phyloP scores from a whole-genome alignment of 1,284 basidiomycete genomes.

The Moesziomyces aphidis region DNA sequence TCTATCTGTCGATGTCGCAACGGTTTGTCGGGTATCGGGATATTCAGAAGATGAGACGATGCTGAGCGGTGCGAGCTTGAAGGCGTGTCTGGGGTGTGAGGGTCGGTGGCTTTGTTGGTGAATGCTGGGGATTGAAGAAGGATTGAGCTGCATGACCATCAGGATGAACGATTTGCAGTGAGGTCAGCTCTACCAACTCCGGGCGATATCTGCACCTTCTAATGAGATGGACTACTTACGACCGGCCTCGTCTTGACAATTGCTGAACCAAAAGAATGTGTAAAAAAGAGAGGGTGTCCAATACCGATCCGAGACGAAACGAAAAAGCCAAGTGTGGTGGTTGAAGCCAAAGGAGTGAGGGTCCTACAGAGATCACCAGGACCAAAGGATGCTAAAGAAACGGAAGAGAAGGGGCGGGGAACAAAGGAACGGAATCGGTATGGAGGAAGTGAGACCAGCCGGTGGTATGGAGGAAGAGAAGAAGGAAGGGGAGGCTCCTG shows the following conservation, averaged over 20 bases:
- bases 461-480: slow-evolving; percentile 42
- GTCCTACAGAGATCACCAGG: slow-evolving; percentile 26
- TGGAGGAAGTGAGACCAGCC: slow-evolving; percentile 35
- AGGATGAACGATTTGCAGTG: too few relatives aligned
- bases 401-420: slow-evolving; percentile 5
- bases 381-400: slow-evolving; percentile 12
- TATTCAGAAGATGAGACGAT: not conserved
- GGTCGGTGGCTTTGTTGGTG: not conserved
- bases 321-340: slow-evolving; percentile 2
- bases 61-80: not conserved
- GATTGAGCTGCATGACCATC: not conserved
- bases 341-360: not conserved
- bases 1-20: not conserved
- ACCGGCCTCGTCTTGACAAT: slow-evolving; percentile 19
- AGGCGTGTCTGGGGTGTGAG: too few relatives aligned
- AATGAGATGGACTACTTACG: slow-evolving; percentile 13
- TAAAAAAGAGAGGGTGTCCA: slow-evolving; percentile 5
- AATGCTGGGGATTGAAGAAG: not conserved
- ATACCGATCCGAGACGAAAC: slow-evolving; percentile 7
- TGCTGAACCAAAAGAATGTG: slow-evolving; percentile 13
- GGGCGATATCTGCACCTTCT: too few relatives aligned
- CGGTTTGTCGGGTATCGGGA: not conserved
- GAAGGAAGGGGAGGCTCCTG: slow-evolving; percentile 2
- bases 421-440: slow-evolving; percentile 2
- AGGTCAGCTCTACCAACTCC: too few relatives aligned